Evolutionary conservation across 2,329 filamentous ascomycete genomes (phyloP), one percentile per base, ranked within the genome.

Genomic region (Chalara sp.): DNA sequence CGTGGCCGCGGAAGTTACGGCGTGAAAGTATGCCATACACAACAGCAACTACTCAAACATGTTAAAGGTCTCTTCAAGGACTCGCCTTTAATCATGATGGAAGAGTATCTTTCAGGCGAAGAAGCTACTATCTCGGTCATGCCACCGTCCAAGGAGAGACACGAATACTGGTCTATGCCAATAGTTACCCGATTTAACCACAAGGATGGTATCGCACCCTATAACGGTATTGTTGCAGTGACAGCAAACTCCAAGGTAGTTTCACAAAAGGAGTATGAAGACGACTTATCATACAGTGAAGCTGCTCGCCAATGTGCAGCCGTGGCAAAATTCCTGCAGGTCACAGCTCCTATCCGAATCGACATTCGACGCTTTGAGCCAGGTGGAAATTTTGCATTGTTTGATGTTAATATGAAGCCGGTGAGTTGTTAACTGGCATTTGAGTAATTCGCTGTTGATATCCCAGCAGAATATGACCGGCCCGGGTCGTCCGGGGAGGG

Each of bases 371-470:
- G 73, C 6, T 68, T 70, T 32, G 62, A 53, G 3, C 50, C 32
- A 6, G 62, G 61, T 0, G 65, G 61, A 0, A 61, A 61, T 1
- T 77, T 77, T 62, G 71, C 70, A 1, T 58, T 76, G 13, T 77
- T 77, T 55, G 73, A 78, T 59, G 65, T 77, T 10, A 76, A 76
- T 49, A 74, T 77, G 70, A 76, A 77, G 58, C 73, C 73, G 12
- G 70, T 72, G 60, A 63, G 69, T 66, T 30, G 33, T 31, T 40
- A 8, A 29, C 11, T 32, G 8, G 39, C 13, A 41, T 21, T n/a
- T 10, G 4, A 28, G 28, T 21, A 21, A 21, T 21, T 21, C 21
- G 21, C 21, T 21, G 21, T 21, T 21, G 21, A 21, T 21, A 21
- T 21, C 21, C 21, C 21, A 21, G 21, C 29, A 33, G 4, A 73